Evolutionary conservation across 306 rosid species (phyloP).

Genomic region (Vachellia collinsii): DNA sequence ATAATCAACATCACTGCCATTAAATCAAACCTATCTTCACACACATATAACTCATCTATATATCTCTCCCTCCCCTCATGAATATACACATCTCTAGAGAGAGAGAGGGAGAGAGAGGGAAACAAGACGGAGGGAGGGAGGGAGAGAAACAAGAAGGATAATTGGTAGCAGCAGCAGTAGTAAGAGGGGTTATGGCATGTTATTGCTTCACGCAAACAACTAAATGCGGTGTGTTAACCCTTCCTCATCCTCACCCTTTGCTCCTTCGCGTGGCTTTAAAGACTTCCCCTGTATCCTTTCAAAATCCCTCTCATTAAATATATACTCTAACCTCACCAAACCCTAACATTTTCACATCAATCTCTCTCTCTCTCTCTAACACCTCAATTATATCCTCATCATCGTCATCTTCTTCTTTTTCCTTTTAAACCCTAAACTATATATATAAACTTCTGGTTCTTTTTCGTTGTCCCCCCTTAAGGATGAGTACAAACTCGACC

Average conservation of each 20-base stretch:
- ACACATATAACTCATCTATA: constrained; percentile 27
- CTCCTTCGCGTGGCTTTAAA: constrained; percentile 95
- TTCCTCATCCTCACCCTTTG: constrained; percentile 37
- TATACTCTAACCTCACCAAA: constrained; percentile 52
- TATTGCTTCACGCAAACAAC: constrained; percentile 96
- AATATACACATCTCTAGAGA: constrained; percentile 7
- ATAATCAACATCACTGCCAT: not conserved
- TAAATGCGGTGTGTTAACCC: constrained; percentile 66
- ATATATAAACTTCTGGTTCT: not conserved
- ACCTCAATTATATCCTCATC: constrained; percentile 6
- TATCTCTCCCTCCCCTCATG: constrained; percentile 18
- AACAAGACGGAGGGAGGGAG: constrained; percentile 19
- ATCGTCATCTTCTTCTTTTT: not conserved
- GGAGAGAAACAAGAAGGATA: constrained; percentile 26
- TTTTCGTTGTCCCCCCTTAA: not conserved
- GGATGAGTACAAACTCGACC: constrained; percentile 65
- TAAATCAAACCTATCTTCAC: constrained; percentile 33
- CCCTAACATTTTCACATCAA: constrained; percentile 39
- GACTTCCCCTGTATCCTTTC: constrained; percentile 50
- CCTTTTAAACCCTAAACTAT: not conserved
- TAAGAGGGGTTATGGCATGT: constrained; percentile 55
- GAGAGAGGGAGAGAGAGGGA: not conserved
- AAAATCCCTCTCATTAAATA: constrained; percentile 39
- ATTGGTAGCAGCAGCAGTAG: constrained; percentile 9
- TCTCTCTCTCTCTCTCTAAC: not conserved